Base-by-base conservation (phyloP, 2,329 filamentous ascomycete species). In the Xylaria sp. region DNA sequence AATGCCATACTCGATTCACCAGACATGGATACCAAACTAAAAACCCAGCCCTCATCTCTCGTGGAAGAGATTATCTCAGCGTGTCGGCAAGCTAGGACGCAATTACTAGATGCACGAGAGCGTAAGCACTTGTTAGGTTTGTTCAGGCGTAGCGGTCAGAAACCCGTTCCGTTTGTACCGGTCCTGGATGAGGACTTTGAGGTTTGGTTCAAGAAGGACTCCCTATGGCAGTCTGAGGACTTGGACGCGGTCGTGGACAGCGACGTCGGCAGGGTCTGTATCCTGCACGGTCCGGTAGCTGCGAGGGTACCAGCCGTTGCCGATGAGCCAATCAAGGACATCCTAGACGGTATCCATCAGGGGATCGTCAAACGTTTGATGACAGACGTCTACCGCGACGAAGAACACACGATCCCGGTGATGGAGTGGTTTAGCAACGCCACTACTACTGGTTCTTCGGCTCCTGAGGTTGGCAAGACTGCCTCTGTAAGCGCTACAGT, bases 131-230 rank as follows among this genome's bases (percentile, higher is more conserved):
- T 98, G 84, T 79, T 98, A 57, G 84, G 96, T 33, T 88, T 98
- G 42, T 98, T 93, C 83, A 89, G 94, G 80, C 89, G 93, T 35
- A 91, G 91, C 50, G 90, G 90, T 42, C 95, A 98, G 82, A 99
- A 99, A 85, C 95, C 95, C 2, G 91, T 95, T 35, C 94, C 94
- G 0, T 99, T 99, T 76, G 93, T 99, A 23, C 95, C 95, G 7
- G 84, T 90, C n/a, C 85, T 99, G 17, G 95, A 99, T 72, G 92
- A 96, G 66, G 96, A 94, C 75, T 99, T 99, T 70, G 94, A 98
- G 76, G 96, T 95, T 80, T 99, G 92, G 83, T 99, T 98, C 89
- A 99, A 99, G 88, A 99, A 98, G 83, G 95, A 99, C 78, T 98
- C 95, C 1, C 85, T 99, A 5, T 99, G 95, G 95, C 95, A 99